Evolutionary conservation across 768 basidiomycete genomes (phyloP), one percentile per base, ranked within the genome.

Genomic region (Termitomyces sp.): DNA sequence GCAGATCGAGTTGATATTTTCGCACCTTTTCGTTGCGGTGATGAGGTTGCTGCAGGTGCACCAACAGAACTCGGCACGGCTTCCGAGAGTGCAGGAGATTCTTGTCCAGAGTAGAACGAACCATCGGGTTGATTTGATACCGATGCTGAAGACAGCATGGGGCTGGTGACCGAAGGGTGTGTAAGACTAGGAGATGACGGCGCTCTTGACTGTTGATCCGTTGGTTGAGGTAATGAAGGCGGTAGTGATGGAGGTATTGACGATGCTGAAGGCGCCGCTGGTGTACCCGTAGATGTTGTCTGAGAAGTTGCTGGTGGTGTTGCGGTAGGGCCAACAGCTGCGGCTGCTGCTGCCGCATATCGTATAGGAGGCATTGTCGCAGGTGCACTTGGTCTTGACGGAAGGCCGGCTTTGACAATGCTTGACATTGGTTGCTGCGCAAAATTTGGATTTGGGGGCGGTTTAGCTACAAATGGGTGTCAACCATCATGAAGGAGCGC

Each of bases 281-380:
- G 64, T 39, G 74, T 66, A 52, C 71, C 71, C 41, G 75, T 62
- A 7, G 70, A 59, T 32, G 74, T 67, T 23, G 76, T 70, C 56
- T 75, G 65, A 2, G 79, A 77, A 20, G 57, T 68, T 22, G 65
- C 60, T 50, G 70, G 62, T 40, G 64, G 50, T 27, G 64, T 40
- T 31, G 68, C 29, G 29, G 70, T 60, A 49, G 75, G 67, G 12
- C 73, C 66, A 52, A 78, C 73, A 53, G 80, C 73, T 3, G 78
- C 79, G 13, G 93, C 94, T 2, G 94, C 95, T 0, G 93, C 94
- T n/a, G 92, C 84, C 31, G 96, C 88, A 67, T 97, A 97, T 47
- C 89, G 80, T 65, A 95, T 90, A 12, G 93, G 89, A 41, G 92
- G 89, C 53, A 91, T 69, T 20, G 78, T 68, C 31, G 76, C 77